Evolutionary conservation across 192 early-diverging fungal genomes (phyloP).

Genomic region (Phlyctochytrium planicorne): DNA sequence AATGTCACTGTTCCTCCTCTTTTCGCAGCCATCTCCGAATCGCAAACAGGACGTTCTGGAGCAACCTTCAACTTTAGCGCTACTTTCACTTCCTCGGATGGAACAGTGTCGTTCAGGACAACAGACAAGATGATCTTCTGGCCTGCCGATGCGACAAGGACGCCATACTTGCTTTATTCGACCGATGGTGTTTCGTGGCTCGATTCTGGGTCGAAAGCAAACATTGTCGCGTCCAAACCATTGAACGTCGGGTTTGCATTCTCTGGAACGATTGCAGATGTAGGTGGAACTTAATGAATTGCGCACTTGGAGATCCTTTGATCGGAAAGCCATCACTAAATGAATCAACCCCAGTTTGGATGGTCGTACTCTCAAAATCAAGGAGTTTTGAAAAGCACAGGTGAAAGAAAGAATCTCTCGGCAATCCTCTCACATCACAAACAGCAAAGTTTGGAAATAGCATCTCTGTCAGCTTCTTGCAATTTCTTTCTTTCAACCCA

Average conservation of each 20-base stretch:
- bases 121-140: neutral
- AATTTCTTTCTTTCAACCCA: neutral
- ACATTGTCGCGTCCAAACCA: neutral
- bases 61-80: neutral
- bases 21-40: neutral
- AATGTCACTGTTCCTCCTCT: neutral
- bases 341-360: neutral
- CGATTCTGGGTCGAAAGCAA: neutral
- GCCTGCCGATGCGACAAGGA: neutral
- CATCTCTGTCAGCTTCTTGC: neutral
- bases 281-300: neutral
- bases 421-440: too few species aligned
- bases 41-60: slow-evolving; percentile 1
- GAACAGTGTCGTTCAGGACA: neutral
- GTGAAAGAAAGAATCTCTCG: neutral
- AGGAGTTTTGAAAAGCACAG: neutral
- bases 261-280: neutral
- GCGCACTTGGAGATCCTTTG: too few species aligned
- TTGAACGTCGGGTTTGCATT: neutral
- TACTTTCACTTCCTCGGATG: neutral
- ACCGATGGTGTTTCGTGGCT: neutral
- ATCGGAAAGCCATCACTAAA: neutral
- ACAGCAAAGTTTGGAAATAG: too few species aligned
- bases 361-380: neutral
- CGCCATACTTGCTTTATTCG: neutral